Evolutionary conservation across 768 basidiomycete species (phyloP), one percentile per base, ranked within the genome.

Genomic region (Trichaptum fuscoviolaceum): DNA sequence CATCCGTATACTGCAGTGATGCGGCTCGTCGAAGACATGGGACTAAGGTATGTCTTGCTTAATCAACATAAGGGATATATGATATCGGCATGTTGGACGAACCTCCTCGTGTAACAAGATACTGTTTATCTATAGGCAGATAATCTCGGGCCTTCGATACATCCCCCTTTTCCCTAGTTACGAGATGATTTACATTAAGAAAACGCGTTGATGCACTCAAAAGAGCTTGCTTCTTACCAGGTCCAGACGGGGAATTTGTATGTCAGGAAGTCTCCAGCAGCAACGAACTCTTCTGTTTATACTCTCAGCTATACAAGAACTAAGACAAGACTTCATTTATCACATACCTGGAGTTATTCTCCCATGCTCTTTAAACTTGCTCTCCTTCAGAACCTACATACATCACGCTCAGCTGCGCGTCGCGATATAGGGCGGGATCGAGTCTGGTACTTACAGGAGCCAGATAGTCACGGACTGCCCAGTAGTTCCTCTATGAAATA

Each of bases 161-260:
- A 71, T 99, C 95, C 59, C 96, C 97, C 70, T 89, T 90, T 79
- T 99, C 94, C 95, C 95, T 98, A 34, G 30, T 25, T 18, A 34
- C 25, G 6, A 24, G 3, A 12, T 2, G 30, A 61, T 34, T 34
- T 61, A 34, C 30, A 34, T 61, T 34, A 61, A 25, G 10, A 7
- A 24, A 61, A 25, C 59, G 24, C 9, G 24, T 34, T 25, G 59
- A 17, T 17, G 15, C 24, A 61, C 30, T 61, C 15, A 15, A 7
- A 17, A 61, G 20, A 52, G 24, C 12, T 12, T 12, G 27, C 35
- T 12, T 70, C 91, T 71, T 66, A 93, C 97, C 97, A 99, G 73
- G 87, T 83, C 97, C 97, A 99, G 26, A 97, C 95, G 12, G 94
- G 93, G 78, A 99, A 99, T 82, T 99, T 99, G 87, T 98, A 98